These are phyloP conservation scores for Amniculicola lignicola DNA, from an alignment of 495 filamentous ascomycete genomes.

Conservation along the genomic window DNA sequence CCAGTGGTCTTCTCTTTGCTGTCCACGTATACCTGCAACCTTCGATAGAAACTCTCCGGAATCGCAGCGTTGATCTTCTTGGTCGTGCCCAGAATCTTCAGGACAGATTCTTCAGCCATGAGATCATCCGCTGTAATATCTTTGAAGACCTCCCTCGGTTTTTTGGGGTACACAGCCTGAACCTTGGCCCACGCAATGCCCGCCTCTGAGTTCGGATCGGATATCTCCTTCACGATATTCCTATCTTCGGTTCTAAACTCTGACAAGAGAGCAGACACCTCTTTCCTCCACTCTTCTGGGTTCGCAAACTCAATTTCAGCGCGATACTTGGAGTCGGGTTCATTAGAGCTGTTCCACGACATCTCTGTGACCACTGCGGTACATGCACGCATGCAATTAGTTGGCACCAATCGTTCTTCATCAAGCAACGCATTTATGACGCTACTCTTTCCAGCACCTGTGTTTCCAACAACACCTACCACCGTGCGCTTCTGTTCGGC, in stretches of 20 bases:
- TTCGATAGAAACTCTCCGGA: constrained; percentile 45
- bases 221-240: constrained; percentile 46
- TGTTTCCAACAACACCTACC: constrained; percentile 40
- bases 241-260: constrained; percentile 53
- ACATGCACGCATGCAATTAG: constrained; percentile 61
- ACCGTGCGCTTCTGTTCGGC: constrained; percentile 37
- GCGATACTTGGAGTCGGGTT: constrained; percentile 49
- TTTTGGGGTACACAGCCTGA: constrained; percentile 59
- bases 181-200: constrained; percentile 63
- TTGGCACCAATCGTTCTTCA: constrained; percentile 49
- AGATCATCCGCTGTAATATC: constrained; percentile 43
- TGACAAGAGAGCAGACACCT: constrained; percentile 50
- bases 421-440: constrained; percentile 41
- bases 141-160: constrained; percentile 50
- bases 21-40: constrained; percentile 51
- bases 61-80: constrained; percentile 44
- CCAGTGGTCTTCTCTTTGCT: constrained; percentile 50
- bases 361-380: constrained; percentile 67
- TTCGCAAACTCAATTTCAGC: constrained; percentile 65
- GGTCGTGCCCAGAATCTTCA: constrained; percentile 49
- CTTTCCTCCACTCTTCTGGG: constrained; percentile 54
- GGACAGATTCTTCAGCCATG: constrained; percentile 43
- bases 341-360: constrained; percentile 55
- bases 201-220: constrained; percentile 51
- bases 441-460: constrained; percentile 38